These are phyloP conservation scores for Gnomoniopsis sp. DNA, from an alignment of 2,329 filamentous ascomycete species.

Conservation along the genomic window DNA sequence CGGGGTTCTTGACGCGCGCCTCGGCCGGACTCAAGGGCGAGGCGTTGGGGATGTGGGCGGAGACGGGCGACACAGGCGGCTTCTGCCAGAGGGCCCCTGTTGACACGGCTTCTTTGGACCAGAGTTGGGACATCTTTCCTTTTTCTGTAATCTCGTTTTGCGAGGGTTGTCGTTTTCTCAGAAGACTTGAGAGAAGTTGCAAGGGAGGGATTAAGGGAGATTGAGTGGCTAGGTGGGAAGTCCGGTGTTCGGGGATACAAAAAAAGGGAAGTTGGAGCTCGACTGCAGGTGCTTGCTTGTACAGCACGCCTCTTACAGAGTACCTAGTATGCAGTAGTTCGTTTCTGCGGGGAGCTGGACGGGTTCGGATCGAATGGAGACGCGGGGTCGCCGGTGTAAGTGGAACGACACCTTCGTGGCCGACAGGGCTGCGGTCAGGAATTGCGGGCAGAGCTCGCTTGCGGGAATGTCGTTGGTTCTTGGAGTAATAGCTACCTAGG, in stretches of 20 bases:
- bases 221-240: background rate
- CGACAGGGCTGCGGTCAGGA: background rate
- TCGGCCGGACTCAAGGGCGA: slow-evolving; percentile 10
- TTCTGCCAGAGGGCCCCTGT: slow-evolving; percentile 14
- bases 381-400: slow-evolving; percentile 3
- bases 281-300: background rate
- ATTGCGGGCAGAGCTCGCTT: background rate
- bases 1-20: slow-evolving; percentile 14
- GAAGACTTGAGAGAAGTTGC: background rate
- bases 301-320: too few relatives aligned
- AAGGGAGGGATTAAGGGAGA: background rate
- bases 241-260: slow-evolving; percentile 1
- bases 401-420: background rate
- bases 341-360: too few relatives aligned
- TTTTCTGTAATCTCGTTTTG: background rate
- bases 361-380: background rate
- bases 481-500: too few relatives aligned
- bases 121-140: slow-evolving; percentile 20
- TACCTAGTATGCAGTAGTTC: too few relatives aligned
- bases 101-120: slow-evolving; percentile 15
- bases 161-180: background rate
- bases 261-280: background rate
- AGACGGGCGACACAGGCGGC: slow-evolving; percentile 1
- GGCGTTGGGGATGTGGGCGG: slow-evolving; percentile 10
- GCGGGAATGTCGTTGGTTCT: background rate